Evolutionary conservation across 2,329 filamentous ascomycete genomes (phyloP), one percentile per base, ranked within the genome.

Genomic region (Xylaria sp.): DNA sequence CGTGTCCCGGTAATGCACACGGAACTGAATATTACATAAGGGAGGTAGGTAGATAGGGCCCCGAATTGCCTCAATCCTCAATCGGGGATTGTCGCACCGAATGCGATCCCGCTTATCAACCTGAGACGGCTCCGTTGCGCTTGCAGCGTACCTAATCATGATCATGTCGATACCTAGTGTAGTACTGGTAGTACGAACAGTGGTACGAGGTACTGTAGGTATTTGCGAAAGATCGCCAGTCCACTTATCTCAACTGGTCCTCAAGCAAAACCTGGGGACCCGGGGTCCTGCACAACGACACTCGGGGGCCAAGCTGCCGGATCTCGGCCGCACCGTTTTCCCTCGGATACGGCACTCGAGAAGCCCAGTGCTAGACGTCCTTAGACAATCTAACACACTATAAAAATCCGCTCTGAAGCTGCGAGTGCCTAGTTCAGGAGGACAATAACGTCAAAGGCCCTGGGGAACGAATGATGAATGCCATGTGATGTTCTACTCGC

Each of bases 91-190:
- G 16, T 60, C 54, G 18, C 51, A 23, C 51, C 42, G 47, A 13
- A 21, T 29, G n/a, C 23, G 40, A 27, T 57, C 32, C 40, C 10
- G n/a, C 37, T 55, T 63, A 5, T 55, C 6, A 32, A 48, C 18
- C 23, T 29, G 51, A 57, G 59, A 63, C 53, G 44, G 35, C 51
- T 25, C 27, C 23, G 37, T 54, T 60, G 54, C 18, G 63, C 65
- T 63, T 57, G 27, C 18, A 47, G 64, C 60, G 70, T 40, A n/a
- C n/a, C n/a, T n/a, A 57, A 63, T 63, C 27, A 29, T 58, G 25
- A 57, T 57, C 35, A 60, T 59, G 25, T 40, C 40, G 60, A n/a
- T n/a, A 18, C 13, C 4, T 44, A 4, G 16, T 8, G 6, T n/a
- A 35, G 32, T 44, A 18, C 40, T 42, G 18, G 12, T 18, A 18